These are phyloP conservation scores for Plenodomus lindquistii DNA, from an alignment of 2,329 filamentous ascomycete species.

Conservation along the genomic window DNA sequence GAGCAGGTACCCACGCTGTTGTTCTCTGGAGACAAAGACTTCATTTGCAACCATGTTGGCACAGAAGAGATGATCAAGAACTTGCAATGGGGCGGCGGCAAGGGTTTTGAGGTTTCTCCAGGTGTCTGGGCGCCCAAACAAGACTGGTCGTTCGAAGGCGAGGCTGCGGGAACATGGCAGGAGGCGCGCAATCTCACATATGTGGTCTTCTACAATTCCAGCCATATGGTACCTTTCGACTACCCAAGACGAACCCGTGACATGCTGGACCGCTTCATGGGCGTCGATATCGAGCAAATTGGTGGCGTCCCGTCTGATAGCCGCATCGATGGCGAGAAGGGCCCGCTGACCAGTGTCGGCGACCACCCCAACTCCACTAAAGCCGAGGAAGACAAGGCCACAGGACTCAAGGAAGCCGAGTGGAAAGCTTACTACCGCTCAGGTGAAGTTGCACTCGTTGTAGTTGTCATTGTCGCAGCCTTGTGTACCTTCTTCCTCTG, in stretches of 20 bases:
- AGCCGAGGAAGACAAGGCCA: conserved; percentile 68
- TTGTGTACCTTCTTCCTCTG: conserved; percentile 75
- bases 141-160: conserved; percentile 91
- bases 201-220: conserved; percentile 91
- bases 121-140: conserved; percentile 90
- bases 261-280: conserved; percentile 97
- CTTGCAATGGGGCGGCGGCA: conserved; percentile 88
- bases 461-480: conserved; percentile 74
- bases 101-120: conserved; percentile 84
- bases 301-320: conserved; percentile 80
- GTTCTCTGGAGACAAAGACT: conserved; percentile 90
- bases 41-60: conserved; percentile 96
- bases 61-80: conserved; percentile 90
- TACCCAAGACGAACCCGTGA: conserved; percentile 83
- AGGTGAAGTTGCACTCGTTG: conserved; percentile 80
- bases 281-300: conserved; percentile 86
- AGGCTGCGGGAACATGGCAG: conserved; percentile 89
- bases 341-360: conserved; percentile 75
- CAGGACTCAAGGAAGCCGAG: conserved; percentile 79
- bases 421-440: conserved; percentile 89
- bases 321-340: conserved; percentile 82
- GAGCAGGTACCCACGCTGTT: conserved; percentile 77
- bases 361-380: conserved; percentile 70
- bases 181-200: conserved; percentile 94
- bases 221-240: conserved; percentile 98